Conservation (phyloP, 2,329 filamentous ascomycete genomes). For the Orbilia javanica region DNA sequence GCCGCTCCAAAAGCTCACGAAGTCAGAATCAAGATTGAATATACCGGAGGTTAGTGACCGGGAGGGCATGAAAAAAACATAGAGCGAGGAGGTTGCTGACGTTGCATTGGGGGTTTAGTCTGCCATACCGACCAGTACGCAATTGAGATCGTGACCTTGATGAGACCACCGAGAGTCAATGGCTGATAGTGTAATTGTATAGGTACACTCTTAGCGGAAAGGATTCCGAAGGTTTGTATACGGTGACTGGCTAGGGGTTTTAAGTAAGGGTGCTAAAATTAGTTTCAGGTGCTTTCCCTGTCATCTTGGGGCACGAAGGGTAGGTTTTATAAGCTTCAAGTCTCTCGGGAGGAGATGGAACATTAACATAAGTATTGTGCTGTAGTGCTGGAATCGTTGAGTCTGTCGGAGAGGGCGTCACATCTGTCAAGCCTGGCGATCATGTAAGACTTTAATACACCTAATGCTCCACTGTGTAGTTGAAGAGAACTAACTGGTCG, state of each 20-base stretch:
- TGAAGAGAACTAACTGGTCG: neutral
- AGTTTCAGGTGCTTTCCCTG: conserved; percentile 71
- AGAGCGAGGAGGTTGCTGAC: conserved; percentile 12
- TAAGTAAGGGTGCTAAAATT: neutral
- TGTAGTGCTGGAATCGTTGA: conserved; percentile 84
- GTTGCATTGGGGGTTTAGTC: conserved; percentile 68
- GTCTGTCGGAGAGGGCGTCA: conserved; percentile 94
- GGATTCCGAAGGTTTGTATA: conserved; percentile 82
- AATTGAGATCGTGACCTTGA: neutral
- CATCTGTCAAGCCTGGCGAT: conserved; percentile 92
- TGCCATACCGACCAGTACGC: conserved; percentile 86
- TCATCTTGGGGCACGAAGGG: conserved; percentile 87
- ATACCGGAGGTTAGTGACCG: conserved; percentile 76
- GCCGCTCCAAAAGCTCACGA: conserved; percentile 88
- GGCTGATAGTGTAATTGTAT: conserved; percentile 64
- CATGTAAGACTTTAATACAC: conserved; percentile 71
- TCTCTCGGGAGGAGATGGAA: neutral
- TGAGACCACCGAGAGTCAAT: neutral
- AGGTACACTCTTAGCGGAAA: conserved; percentile 96
- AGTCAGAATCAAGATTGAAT: conserved; percentile 95
- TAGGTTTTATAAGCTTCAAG: neutral
- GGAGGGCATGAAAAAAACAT: neutral
- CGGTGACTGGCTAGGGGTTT: neutral
- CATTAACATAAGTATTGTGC: neutral
- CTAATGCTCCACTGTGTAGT: neutral